Evolutionary conservation across 2,329 filamentous ascomycete genomes (phyloP).

Genomic region (Fusarium sp.): DNA sequence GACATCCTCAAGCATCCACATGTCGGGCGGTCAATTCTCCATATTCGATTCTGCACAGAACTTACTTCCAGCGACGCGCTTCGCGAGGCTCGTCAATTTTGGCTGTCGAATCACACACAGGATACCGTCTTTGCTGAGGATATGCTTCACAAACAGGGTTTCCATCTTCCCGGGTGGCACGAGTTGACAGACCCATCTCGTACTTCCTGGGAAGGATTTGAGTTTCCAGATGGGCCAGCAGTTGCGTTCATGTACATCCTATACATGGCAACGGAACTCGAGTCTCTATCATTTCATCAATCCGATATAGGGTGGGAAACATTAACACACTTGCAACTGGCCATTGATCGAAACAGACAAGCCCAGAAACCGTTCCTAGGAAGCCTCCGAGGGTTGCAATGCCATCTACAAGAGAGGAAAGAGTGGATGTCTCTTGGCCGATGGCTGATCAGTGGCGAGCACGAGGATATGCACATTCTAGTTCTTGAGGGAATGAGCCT

Average conservation of each 20-base stretch:
- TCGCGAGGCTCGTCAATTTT: not conserved
- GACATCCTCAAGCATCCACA: slow-evolving; percentile 15
- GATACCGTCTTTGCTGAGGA: not conserved
- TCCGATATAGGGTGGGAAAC: not conserved
- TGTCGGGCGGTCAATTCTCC: slow-evolving; percentile 26
- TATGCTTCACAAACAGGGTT: not conserved
- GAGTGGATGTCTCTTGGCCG: slow-evolving; percentile 1
- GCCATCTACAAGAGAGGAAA: not conserved
- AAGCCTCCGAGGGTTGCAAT: slow-evolving; percentile 6
- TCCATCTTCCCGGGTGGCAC: slow-evolving; percentile 18
- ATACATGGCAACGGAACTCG: slow-evolving; percentile 10
- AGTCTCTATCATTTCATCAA: slow-evolving; percentile 16
- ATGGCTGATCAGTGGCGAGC: not conserved
- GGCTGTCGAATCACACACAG: not conserved
- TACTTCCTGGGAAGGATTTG: slow-evolving; percentile 3
- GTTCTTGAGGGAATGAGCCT: slow-evolving; percentile 14
- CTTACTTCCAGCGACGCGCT: not conserved
- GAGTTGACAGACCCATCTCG: not conserved
- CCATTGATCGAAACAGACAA: not conserved
- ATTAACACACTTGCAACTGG: not conserved
- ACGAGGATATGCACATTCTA: slow-evolving; percentile 1
- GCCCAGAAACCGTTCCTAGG: not conserved
- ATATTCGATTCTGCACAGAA: slow-evolving; percentile 12
- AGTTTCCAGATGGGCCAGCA: not conserved
- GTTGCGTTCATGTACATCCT: slow-evolving; percentile 15